Evolutionary conservation across 169 alveolate species (phyloP), one percentile per base, ranked within the genome.

Genomic region (Eimeria mitis): DNA sequence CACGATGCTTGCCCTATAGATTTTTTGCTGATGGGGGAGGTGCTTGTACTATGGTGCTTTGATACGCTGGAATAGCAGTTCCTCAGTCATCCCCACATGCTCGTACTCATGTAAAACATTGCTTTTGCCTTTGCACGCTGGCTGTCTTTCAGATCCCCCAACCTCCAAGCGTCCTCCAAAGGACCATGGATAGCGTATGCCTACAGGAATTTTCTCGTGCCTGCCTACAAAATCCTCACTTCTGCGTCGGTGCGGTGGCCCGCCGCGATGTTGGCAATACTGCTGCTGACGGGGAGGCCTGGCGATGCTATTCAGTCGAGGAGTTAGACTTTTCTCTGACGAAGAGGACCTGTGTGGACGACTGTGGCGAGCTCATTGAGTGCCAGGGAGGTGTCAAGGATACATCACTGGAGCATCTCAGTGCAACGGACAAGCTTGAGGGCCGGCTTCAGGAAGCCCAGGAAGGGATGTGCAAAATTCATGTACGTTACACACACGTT

Each of bases 211-310:
- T 78, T 78, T 44, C 88, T 8, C 88, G 65, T 40, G 88, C 88
- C 9, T 78, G 88, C 47, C 14, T 28, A 13, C 44, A 13, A 7
- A 83, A 83, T 40, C 90, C 76, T 31, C 90, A 83, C 59, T 83
- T 83, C 68, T 83, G 90, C 56, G 76, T 56, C 40, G 25, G 31
- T 23, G 90, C 90, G 23, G 76, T 83, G 37, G 90, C 90, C 59
- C 90, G 90, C 40, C 56, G 56, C 14, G 90, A 34, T 4, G 76
- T 52, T 31, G 90, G 90, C 75, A 14, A 7, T 1, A 23, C 19
- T 11, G 52, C 76, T 9, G 31, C 40, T n/a, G 59, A 54, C 6
- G 75, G 42, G 56, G 90, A n/a, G 90, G 90, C 71, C 9, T 83
- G 90, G 90, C 73, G 90, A 9, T 83, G 90, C 76, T 83, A 83